A percentile compares a stretch with the other conserved stretches of the same genome.
phyloP scores from a whole-genome alignment of 2,329 filamentous ascomycete genomes.

The Claviceps arundinis region DNA sequence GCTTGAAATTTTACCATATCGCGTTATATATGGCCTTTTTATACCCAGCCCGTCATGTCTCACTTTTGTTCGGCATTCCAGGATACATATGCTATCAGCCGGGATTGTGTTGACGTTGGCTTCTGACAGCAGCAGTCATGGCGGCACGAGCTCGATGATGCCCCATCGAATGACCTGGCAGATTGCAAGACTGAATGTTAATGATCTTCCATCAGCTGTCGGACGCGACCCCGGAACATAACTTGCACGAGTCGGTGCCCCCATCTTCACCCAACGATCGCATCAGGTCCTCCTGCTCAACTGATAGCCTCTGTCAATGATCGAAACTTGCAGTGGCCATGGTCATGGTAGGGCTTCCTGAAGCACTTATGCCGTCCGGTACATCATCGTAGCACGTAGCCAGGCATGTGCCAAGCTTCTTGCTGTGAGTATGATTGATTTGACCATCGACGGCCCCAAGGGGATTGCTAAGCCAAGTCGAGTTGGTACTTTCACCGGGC shows the following conservation, averaged over 20 bases:
- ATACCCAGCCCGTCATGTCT: too few relatives aligned
- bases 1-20: too few relatives aligned
- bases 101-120: slow-evolving; percentile 37
- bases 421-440: slow-evolving; percentile 18
- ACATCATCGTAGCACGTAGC: slow-evolving; percentile 33
- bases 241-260: not conserved
- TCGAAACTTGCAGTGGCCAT: slow-evolving; percentile 21
- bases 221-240: too few relatives aligned
- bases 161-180: slow-evolving; percentile 1
- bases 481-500: slow-evolving; percentile 27
- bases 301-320: not conserved
- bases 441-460: slow-evolving; percentile 1
- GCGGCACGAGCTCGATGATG: slow-evolving; percentile 5
- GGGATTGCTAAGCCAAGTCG: slow-evolving; percentile 5
- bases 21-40: too few relatives aligned
- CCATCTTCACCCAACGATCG: not conserved
- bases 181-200: not conserved
- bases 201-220: not conserved
- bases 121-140: slow-evolving; percentile 13
- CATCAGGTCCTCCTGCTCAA: not conserved
- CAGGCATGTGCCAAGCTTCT: slow-evolving; percentile 38
- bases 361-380: slow-evolving; percentile 31
- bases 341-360: slow-evolving; percentile 38
- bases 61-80: too few relatives aligned
- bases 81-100: too few relatives aligned